Evolutionary conservation across 2,329 filamentous ascomycete species (phyloP), one percentile per base, ranked within the genome.

Genomic region (Hypoxylon sp.): DNA sequence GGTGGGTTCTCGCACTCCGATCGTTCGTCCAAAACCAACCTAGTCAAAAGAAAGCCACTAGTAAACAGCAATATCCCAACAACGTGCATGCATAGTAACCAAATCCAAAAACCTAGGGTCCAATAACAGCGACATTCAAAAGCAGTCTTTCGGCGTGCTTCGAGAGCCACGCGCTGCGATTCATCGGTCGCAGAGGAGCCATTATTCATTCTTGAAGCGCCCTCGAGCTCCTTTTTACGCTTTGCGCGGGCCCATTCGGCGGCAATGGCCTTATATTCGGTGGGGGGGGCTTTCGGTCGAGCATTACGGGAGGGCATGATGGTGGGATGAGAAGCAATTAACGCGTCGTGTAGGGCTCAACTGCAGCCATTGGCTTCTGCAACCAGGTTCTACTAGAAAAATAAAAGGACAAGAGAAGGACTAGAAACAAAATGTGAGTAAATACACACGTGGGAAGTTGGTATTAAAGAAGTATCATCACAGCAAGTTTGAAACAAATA

Each of bases 41-140:
- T 89, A 62, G 95, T 97, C 71, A 99, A 88, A 70, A 99, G 88
- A 80, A 99, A 99, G 39, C 96, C 96, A 78, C 92, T 94, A 26
- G 94, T 97, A 82, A 99, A 99, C 78, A 98, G 92, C 78, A 92
- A 93, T 75, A 98, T 91, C 66, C 94, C 95, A 37, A 92, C 84
- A 50, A 88, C 84, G 78, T 99, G 96, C 44, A 98, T 86, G 71
- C 82, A 88, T 78, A 93, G 81, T 77, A 94, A 82, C 84, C 90
- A 90, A 42, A 84, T 78, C 84, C 93, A 93, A 78, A 94, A 93
- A 39, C 84, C 87, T 35, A 90, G 82, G 1, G 86, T 85, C 87
- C 87, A 89, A 67, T 81, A 79, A 83, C 85, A 88, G 35, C 86
- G 83, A 50, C 80, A 77, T 78, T 87, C 85, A 75, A 86, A 89